Conservation (phyloP, 331 rosid species). For the Rhamnella rubrinervis region DNA sequence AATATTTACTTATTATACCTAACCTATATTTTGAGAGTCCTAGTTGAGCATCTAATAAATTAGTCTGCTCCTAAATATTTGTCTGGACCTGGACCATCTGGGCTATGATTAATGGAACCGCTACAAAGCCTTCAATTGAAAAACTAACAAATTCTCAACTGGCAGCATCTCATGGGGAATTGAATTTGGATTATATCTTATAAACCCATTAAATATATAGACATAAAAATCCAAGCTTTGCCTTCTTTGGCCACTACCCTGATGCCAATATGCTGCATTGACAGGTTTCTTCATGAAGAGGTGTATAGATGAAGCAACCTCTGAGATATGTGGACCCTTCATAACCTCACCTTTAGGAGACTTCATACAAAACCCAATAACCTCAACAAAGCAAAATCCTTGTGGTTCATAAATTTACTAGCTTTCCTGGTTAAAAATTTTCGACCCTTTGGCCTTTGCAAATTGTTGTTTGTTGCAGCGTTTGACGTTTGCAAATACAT, state of each 20-base stretch:
- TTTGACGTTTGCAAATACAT: neutral
- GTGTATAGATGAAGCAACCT: neutral
- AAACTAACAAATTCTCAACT: neutral
- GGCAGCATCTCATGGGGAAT: neutral
- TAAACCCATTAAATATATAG: too few species aligned
- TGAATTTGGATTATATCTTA: neutral
- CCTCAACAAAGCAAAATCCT: neutral
- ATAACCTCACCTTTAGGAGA: neutral
- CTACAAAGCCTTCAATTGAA: neutral
- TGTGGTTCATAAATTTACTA: slow-evolving; percentile 3
- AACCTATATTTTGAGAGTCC: neutral
- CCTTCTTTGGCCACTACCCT: too few species aligned
- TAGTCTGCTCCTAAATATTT: neutral
- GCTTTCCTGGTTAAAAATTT: slow-evolving; percentile 1
- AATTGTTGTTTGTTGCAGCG: slow-evolving; percentile 11
- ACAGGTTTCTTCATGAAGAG: neutral
- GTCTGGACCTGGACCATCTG: neutral
- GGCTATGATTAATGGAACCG: neutral
- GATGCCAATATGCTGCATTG: too few species aligned
- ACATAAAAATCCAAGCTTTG: too few species aligned
- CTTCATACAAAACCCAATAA: neutral
- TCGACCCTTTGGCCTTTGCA: slow-evolving; percentile 1
- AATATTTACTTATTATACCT: neutral
- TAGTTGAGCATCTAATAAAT: neutral
- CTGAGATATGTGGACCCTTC: slow-evolving; percentile 7